Conservation (phyloP, 352 stramenopile genomes). For the Globisporangium mamillatum region DNA sequence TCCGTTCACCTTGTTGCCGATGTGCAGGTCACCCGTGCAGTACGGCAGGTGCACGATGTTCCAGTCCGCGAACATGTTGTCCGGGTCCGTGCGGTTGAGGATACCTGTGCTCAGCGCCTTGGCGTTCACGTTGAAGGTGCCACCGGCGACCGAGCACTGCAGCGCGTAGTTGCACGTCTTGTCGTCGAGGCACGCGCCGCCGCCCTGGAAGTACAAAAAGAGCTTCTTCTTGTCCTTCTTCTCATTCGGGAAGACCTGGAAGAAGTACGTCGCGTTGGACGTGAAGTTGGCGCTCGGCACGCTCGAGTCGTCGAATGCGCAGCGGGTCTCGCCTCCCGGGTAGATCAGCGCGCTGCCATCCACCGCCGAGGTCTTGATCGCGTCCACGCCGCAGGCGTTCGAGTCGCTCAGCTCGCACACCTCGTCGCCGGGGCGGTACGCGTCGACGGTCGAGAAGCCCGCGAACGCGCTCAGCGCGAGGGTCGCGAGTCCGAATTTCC, state of each 20-base stretch:
- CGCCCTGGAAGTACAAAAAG: slow-evolving; percentile 70
- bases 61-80: slow-evolving; percentile 78
- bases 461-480: slow-evolving; percentile 20
- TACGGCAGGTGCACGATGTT: slow-evolving; percentile 76
- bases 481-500: slow-evolving; percentile 30
- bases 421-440: slow-evolving; percentile 42
- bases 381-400: slow-evolving; percentile 47
- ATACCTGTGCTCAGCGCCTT: slow-evolving; percentile 42
- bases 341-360: slow-evolving; percentile 61
- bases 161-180: slow-evolving; percentile 61
- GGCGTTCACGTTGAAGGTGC: slow-evolving; percentile 55
- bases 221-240: slow-evolving; percentile 60
- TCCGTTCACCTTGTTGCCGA: slow-evolving; percentile 36
- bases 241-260: slow-evolving; percentile 63
- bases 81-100: slow-evolving; percentile 54
- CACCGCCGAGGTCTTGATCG: slow-evolving; percentile 40
- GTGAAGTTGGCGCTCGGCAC: slow-evolving; percentile 34
- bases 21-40: slow-evolving; percentile 70
- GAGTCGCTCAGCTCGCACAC: slow-evolving; percentile 48
- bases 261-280: slow-evolving; percentile 69
- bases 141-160: slow-evolving; percentile 46
- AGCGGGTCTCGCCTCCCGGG: slow-evolving; percentile 47
- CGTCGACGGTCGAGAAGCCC: slow-evolving; percentile 13
- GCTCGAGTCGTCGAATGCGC: slow-evolving; percentile 53
- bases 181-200: slow-evolving; percentile 64